Evolutionary conservation across 768 basidiomycete species (phyloP), one percentile per base, ranked within the genome.

Genomic region (Symmetrospora coprosmae): DNA sequence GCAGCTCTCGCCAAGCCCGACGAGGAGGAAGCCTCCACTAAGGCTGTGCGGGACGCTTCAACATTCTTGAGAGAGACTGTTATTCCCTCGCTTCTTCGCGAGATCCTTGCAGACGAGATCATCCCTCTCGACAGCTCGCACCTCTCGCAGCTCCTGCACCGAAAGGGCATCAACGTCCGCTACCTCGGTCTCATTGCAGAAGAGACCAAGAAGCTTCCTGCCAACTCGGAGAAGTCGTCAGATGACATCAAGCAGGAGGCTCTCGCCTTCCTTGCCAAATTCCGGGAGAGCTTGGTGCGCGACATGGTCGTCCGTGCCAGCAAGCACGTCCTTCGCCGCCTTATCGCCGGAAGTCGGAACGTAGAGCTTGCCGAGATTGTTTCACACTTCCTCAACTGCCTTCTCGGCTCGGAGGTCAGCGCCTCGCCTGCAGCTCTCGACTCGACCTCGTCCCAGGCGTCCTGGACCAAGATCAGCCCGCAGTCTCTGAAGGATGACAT

Each of bases 341-440:
- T 73, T 34, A 61, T 75, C 23, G 61, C 65, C 40, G 69, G 67
- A 23, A 34, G 62, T 48, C 25, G 11, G 2, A 31, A n/a, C 28
- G 40, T 47, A 7, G 62, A 66, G n/a, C 63, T 66, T 31, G 72
- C 71, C 35, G 67, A 68, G 53, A 59, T 65, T 35, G 67, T 76
- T 49, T 69, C 75, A 2, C 75, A 76, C 70, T 74, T 75, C 72
- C 69, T 74, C 65, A 76, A 76, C 70, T 76, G 75, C 65, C 69
- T 76, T n/a, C 64, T 76, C 39, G 74, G 74, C 25, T 47, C 70
- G 0, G 50, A 65, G 7, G 41, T 69, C 61, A 69, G 71, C 58
- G 69, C 72, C 9, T 61, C 67, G 14, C 71, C 75, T 2, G 60
- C 65, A 34, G 70, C 70, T 4, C 41, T 69, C 68, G 71, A 39